phyloP scores from a whole-genome alignment of 495 filamentous ascomycete species.

The Neurospora terricola region DNA sequence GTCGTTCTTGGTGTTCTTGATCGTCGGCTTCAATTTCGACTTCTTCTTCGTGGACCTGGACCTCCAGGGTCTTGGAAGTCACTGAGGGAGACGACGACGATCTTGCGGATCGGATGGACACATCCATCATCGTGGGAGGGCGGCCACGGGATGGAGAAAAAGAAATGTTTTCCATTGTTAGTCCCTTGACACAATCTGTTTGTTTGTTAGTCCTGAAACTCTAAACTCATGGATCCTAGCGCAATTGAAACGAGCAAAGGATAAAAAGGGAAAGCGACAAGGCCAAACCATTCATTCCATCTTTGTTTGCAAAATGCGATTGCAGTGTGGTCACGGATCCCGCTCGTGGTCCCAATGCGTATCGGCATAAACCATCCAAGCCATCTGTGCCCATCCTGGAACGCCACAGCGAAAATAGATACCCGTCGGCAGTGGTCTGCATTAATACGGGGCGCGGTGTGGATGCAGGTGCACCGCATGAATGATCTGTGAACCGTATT shows the following conservation, averaged over 20 bases:
- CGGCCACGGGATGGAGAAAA: not conserved
- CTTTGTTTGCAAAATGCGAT: not conserved
- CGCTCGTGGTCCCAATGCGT: not conserved
- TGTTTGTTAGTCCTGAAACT: not conserved
- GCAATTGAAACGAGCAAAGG: not conserved
- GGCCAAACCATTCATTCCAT: not conserved
- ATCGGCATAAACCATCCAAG: not conserved
- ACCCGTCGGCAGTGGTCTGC: not conserved
- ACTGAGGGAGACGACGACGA: not conserved
- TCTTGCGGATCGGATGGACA: not conserved
- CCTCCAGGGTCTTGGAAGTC: not conserved
- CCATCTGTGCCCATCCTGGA: not conserved
- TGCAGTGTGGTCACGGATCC: not conserved
- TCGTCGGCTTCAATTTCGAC: not conserved
- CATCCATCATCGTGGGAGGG: not conserved
- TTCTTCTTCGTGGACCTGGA: not conserved
- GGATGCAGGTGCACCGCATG: not conserved
- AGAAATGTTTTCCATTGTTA: not conserved
- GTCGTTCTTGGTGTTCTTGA: not conserved
- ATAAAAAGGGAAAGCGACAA: not conserved
- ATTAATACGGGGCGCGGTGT: not conserved
- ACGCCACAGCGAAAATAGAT: not conserved
- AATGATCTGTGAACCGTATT: not conserved
- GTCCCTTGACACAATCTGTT: not conserved
- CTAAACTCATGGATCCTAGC: not conserved